Evolutionary conservation across 306 rosid species (phyloP), one percentile per base, ranked within the genome.

Genomic region (Abrus pulchellus): DNA sequence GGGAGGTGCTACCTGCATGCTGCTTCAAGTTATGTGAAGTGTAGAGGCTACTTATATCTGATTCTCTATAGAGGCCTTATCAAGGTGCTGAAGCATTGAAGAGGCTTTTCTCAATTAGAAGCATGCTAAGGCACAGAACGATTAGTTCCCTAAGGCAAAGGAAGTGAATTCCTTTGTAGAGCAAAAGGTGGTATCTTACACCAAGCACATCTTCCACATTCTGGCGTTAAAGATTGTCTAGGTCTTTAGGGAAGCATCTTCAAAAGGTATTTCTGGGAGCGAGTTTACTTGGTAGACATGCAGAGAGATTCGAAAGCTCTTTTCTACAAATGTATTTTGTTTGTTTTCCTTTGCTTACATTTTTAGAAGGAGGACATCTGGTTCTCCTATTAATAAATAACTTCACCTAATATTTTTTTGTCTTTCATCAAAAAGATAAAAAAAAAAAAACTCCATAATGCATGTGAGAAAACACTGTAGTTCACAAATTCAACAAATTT

Each of bases 401-500:
- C 13, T 45, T 4, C 1, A 13, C 48, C 9, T 61, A 55, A 7
- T 56, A 20, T 2, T 27, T 7, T 14, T 28, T 54, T 14, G n/a
- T 13, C 32, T 40, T 27, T 36, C 10, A 52, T 68, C 44, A 33
- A 77, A 20, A 20, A 20, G 20, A n/a, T n/a, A n/a, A 36, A 40
- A 28, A 54, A 50, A 59, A 38, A 54, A 52, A 7, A 20, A 36
- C 38, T 30, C 80, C 50, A 45, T 3, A 66, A 47, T 38, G 80
- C 70, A 40, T 13, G 44, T 80, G 59, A 48, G 73, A 72, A 64
- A 53, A 44, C 30, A 53, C 33, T 34, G 68, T 4, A 41, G 76
- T 30, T 11, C 64, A 72, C n/a, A 41, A 9, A n/a, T 72, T 41
- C 49, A 73, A 66, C 33, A 66, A 41, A 72, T 81, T 81, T 81